These are phyloP conservation scores for Ceratobasidium sp. DNA, from an alignment of 1,284 basidiomycete species.

Conservation along the genomic window DNA sequence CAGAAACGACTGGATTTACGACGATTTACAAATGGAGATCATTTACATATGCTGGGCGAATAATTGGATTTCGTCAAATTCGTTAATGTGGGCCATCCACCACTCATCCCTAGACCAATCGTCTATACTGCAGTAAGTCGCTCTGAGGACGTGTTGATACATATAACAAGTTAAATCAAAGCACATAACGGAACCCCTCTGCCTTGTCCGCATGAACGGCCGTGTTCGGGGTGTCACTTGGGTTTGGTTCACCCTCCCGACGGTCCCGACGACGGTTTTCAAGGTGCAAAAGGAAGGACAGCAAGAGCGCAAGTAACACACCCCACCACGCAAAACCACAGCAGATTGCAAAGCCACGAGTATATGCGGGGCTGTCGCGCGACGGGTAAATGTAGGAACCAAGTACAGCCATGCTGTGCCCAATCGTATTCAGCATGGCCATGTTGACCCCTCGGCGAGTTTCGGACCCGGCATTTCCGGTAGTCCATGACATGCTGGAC, in stretches of 20 bases:
- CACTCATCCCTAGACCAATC: neutral
- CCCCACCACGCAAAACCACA: constrained; percentile 33
- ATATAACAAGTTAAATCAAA: neutral
- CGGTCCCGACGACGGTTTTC: constrained; percentile 35
- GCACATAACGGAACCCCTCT: constrained; percentile 34
- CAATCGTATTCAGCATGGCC: constrained; percentile 55
- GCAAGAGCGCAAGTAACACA: constrained; percentile 28
- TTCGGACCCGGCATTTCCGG: constrained; percentile 49
- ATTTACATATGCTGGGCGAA: too few relatives aligned
- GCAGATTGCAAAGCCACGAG: constrained; percentile 50
- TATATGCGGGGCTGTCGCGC: constrained; percentile 50
- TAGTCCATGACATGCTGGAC: constrained; percentile 47
- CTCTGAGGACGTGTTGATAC: neutral
- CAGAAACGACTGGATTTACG: too few relatives aligned
- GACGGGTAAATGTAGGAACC: constrained; percentile 54
- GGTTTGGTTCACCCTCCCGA: constrained; percentile 20
- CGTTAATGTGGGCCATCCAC: neutral
- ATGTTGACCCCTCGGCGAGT: constrained; percentile 51
- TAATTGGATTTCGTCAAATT: neutral
- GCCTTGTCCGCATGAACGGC: constrained; percentile 32
- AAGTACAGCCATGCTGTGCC: constrained; percentile 53
- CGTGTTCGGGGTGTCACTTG: constrained; percentile 28
- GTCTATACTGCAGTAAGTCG: too few relatives aligned
- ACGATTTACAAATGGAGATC: too few relatives aligned
- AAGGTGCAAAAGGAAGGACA: constrained; percentile 7